Percentiles rank a stretch among this genome's conserved stretches.
Evolutionary conservation across 345 rosid genomes (phyloP).

Genomic region (Capsella bursapastoris): DNA sequence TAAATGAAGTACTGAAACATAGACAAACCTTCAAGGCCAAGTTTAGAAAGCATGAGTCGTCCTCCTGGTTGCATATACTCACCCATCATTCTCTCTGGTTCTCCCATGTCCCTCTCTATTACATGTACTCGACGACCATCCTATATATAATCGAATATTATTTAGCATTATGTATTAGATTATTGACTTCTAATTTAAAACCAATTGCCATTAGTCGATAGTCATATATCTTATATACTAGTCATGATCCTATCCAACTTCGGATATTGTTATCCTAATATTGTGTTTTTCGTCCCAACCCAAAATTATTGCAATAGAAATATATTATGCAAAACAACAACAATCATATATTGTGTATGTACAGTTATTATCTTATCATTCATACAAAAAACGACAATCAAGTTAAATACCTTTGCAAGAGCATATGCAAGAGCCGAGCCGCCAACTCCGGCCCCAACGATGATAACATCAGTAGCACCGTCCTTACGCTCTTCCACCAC

Average conservation of each 20-base stretch:
- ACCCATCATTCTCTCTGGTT: slow-evolving; percentile 70
- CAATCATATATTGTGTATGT: too few relatives aligned
- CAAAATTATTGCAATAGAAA: too few relatives aligned
- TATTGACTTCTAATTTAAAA: too few relatives aligned
- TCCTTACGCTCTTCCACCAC: slow-evolving; percentile 2
- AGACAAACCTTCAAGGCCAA: slow-evolving; percentile 61
- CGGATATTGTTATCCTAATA: too few relatives aligned
- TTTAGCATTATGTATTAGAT: not conserved
- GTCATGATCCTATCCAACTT: too few relatives aligned
- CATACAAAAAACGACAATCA: not conserved
- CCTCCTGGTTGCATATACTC: slow-evolving; percentile 78
- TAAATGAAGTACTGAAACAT: not conserved
- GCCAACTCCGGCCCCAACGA: slow-evolving; percentile 76
- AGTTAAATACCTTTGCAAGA: slow-evolving; percentile 53
- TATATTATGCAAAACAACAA: too few relatives aligned
- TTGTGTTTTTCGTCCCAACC: too few relatives aligned
- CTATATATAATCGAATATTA: slow-evolving; percentile 27
- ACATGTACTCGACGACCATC: slow-evolving; percentile 69
- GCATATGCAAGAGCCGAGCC: slow-evolving; percentile 65
- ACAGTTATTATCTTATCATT: too few relatives aligned
- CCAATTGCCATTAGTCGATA: too few relatives aligned
- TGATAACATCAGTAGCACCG: slow-evolving; percentile 51
- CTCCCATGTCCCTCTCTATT: slow-evolving; percentile 66
- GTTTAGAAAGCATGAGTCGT: slow-evolving; percentile 58
- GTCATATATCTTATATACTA: too few relatives aligned